phyloP scores from a whole-genome alignment of 2,329 filamentous ascomycete species.

The Rutstroemia sydowiana region DNA sequence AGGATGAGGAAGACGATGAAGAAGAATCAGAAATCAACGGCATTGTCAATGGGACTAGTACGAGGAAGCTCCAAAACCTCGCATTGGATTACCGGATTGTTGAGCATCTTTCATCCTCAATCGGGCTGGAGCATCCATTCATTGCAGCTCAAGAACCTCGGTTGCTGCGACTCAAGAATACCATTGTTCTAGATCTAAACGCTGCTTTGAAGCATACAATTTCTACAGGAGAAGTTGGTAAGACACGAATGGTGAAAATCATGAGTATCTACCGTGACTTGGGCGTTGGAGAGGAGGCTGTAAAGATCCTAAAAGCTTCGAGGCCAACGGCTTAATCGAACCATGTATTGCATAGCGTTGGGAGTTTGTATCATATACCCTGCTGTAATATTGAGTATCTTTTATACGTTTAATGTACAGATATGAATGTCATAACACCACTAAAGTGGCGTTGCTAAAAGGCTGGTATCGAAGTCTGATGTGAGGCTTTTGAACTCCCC shows the following conservation, averaged over 20 bases:
- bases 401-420: slow-evolving; percentile 35
- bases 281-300: slow-evolving; percentile 50
- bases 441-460: slow-evolving; percentile 43
- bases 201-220: slow-evolving; percentile 53
- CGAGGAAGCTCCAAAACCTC: slow-evolving; percentile 42
- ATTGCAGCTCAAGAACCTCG: slow-evolving; percentile 48
- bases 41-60: slow-evolving; percentile 28
- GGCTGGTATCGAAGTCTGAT: slow-evolving; percentile 45
- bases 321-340: slow-evolving; percentile 18
- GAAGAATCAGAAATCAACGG: slow-evolving; percentile 19
- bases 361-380: slow-evolving; percentile 34
- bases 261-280: slow-evolving; percentile 54
- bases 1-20: slow-evolving; percentile 34
- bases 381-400: slow-evolving; percentile 24
- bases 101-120: slow-evolving; percentile 39
- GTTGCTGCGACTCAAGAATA: slow-evolving; percentile 50
- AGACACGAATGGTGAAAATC: slow-evolving; percentile 43
- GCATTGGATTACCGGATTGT: slow-evolving; percentile 52
- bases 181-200: slow-evolving; percentile 57
- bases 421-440: slow-evolving; percentile 7
- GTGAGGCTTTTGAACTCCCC: slow-evolving; percentile 64
- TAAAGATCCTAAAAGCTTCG: slow-evolving; percentile 38
- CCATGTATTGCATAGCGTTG: slow-evolving; percentile 33
- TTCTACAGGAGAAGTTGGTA: slow-evolving; percentile 31
- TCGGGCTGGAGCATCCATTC: slow-evolving; percentile 56